Evolutionary conservation across 352 stramenopile genomes (phyloP).

Genomic region (Phytophthora ohioensis): DNA sequence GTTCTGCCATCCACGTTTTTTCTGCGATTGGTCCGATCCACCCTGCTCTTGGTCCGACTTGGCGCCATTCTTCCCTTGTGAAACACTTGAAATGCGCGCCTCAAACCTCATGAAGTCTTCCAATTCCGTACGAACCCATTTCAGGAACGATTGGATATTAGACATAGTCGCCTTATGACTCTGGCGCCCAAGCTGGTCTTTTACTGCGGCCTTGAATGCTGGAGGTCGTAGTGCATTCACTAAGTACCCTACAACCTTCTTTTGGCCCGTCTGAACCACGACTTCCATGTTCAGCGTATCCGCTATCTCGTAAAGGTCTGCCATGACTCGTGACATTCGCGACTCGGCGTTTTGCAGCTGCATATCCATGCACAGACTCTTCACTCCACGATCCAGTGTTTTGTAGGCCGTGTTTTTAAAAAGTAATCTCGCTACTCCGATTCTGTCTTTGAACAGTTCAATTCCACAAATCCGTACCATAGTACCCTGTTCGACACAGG

Average conservation of each 20-base stretch:
- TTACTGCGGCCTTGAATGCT: conserved; percentile 4
- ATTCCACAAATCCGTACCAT: not conserved
- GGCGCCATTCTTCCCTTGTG: not conserved
- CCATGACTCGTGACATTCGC: not conserved
- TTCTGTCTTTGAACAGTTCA: not conserved
- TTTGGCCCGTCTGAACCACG: not conserved
- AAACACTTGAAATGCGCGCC: not conserved
- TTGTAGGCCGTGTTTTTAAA: conserved; percentile 11
- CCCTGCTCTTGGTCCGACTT: not conserved
- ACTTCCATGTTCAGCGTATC: conserved; percentile 9
- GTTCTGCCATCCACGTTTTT: not conserved
- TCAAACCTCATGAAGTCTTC: conserved; percentile 22
- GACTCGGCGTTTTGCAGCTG: conserved; percentile 4
- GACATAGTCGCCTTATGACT: not conserved
- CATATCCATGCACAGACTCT: conserved; percentile 1
- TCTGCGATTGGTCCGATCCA: not conserved
- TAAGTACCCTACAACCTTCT: conserved; percentile 10
- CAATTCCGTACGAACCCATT: conserved; percentile 1
- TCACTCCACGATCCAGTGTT: conserved; percentile 5
- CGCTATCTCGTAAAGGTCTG: conserved; percentile 3
- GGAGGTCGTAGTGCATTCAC: conserved; percentile 2
- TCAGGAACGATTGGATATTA: not conserved
- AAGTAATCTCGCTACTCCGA: conserved; percentile 5
- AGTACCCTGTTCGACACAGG: not conserved
- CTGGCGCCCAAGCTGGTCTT: not conserved